Base-by-base conservation (phyloP, 2,329 filamentous ascomycete genomes). In the Exserohilum rostratum region DNA sequence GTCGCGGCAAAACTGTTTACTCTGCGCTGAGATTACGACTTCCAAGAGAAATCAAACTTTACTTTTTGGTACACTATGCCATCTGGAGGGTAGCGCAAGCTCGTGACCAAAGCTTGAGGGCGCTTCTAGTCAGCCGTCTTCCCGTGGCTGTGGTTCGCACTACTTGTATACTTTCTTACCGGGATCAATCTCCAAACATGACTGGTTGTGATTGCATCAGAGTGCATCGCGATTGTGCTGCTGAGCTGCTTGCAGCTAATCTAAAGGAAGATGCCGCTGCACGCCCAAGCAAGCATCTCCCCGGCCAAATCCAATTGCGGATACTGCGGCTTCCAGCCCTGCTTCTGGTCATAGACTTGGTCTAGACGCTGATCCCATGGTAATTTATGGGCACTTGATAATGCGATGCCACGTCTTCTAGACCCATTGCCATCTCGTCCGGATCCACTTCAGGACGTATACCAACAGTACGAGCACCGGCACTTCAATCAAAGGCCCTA, bases 401-500 rank as follows among this genome's bases (percentile, higher is more conserved):
- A 43, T 37, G 48, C 50, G 25, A 33, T 51, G 34, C 22, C 22
- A 27, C 31, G 17, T 22, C 22, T 17, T 51, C 49, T 57, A 49
- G 50, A 17, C 55, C 86, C 85, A 89, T 15, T 70, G 73, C 79
- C 82, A 82, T 60, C 81, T 80, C 48, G 75, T 79, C 13, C 79
- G 83, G 49, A 87, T 71, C 77, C 80, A 86, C 61, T 82, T 87
- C 9, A 90, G 82, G 0, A 89, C 77, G 79, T 95, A 95, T 2
- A 96, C 91, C 66, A 96, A 73, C 0, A 80, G 87, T 9, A 96
- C 69, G 55, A 96, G 72, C 1, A 96, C 90, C 0, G 91, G 91
- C 3, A 96, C 91, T 69, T 96, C 91, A 47, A 96, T 89, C 61
- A 96, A 75, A 2, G 92, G 92, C 0, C 91, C 91, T 0, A 96